Evolutionary conservation across 2,329 filamentous ascomycete genomes (phyloP), one percentile per base, ranked within the genome.

Genomic region (Venturia oleaginea): DNA sequence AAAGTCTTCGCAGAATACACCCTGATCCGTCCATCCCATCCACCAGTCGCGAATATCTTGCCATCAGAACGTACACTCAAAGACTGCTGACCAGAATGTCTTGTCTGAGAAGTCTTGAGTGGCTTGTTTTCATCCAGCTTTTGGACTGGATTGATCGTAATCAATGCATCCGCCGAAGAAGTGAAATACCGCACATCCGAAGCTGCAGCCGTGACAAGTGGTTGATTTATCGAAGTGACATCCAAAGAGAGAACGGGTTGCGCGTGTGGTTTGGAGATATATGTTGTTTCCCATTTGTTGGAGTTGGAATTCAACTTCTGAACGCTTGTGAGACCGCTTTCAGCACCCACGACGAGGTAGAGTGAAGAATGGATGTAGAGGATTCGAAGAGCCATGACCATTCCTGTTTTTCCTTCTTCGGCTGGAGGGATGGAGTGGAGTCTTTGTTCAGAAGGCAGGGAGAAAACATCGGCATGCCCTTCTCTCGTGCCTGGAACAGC

Each of bases 61-160:
- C 86, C 89, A 73, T 99, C 94, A 1, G 86, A 87, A 17, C 94
- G 85, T 30, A 97, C 82, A 3, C 77, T 78, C 7, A 99, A 77
- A 13, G 86, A 85, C 75, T 99, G 94, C 73, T 97, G 93, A 1
- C 94, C 94, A 0, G 92, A 84, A 74, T 97, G 94, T 71, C 89
- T 93, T 0, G 93, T 97, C 69, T 93, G 86, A 55, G 86, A 68
- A 0, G 77, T 74, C 70, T 87, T 89, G 61, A 87, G 71, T 0
- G 87, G 83, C 30, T 37, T 60, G 3, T 46, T 38, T 13, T 55
- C 46, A 8, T n/a, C 30, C 40, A n/a, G 1, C 6, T 64, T 60
- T 0, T 83, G 82, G 32, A 95, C 79, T 0, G 86, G 84, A 72
- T 96, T 91, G 70, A 89, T 91, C 30, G 86, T 87, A 62, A 97